A percentile compares a stretch with the other conserved stretches of the same genome.
These are phyloP conservation scores for Penicillium sp. DNA, from an alignment of 2,329 filamentous ascomycete species.

Conservation along the genomic window DNA sequence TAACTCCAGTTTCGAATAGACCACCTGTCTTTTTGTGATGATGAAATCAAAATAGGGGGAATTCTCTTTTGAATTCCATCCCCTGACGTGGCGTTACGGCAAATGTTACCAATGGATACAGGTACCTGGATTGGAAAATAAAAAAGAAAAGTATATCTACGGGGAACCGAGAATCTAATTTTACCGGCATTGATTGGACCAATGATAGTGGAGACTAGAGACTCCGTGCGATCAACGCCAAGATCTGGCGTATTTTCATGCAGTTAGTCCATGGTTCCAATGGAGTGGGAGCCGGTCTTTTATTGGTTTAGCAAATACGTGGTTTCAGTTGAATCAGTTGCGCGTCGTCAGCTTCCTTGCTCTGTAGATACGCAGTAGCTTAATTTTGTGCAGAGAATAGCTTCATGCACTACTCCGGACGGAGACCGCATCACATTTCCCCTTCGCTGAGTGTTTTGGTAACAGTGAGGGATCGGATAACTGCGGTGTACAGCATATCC, in stretches of 20 bases:
- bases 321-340: not conserved
- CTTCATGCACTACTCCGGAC: not conserved
- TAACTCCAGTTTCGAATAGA: not conserved
- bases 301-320: not conserved
- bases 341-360: slow-evolving; percentile 8
- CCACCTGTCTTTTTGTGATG: not conserved
- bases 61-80: not conserved
- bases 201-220: not conserved
- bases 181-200: not conserved
- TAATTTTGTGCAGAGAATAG: slow-evolving; percentile 1
- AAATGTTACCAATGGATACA: not conserved
- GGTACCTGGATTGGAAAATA: not conserved
- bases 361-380: not conserved
- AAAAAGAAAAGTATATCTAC: too few relatives aligned
- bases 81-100: not conserved
- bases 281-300: not conserved
- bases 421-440: not conserved
- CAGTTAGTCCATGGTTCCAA: slow-evolving; percentile 3
- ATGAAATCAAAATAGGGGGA: not conserved
- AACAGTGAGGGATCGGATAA: too few relatives aligned
- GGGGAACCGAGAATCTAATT: not conserved
- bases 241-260: slow-evolving; percentile 7
- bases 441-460: not conserved
- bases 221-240: not conserved
- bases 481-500: too few relatives aligned